Base-by-base conservation (phyloP, 2,329 filamentous ascomycete species). In the Aspergillus cejpii region DNA sequence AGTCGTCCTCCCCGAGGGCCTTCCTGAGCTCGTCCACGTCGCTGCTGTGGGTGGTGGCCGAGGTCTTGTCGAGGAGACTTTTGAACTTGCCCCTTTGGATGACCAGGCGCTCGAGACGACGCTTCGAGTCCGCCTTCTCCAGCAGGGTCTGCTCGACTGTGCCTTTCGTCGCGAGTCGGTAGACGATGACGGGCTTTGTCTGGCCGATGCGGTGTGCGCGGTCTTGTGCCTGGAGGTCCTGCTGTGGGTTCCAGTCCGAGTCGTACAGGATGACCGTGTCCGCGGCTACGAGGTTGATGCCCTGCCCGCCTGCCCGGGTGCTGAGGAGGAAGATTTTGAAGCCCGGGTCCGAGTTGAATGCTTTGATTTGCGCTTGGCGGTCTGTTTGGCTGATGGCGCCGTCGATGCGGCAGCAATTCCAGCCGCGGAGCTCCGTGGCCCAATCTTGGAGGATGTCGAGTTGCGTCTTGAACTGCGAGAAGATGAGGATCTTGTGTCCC, bases 211-310 rank as follows among this genome's bases (percentile, higher is more conserved):
- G 81, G 62, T 98, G 92, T 0, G 87, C 89, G 4, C 92, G 87
- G 60, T 98, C 92, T 67, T 97, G 92, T 0, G 92, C 92, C 62
- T 98, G 92, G 0, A 98, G 74, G 64, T 98, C 92, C 61, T 96
- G 91, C 63, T 98, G 92, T 0, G 92, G 92, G 57, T 98, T 98
- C 82, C 91, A 96, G 58, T 95, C 81, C 7, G 76, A 81, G 65
- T 97, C 91, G 55, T 92, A 97, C 0, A 97, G 74, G 37, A 97
- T 85, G 8, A 96, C 91, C 0, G 91, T 96, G 56, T 97, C 91
- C 0, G 91, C 91, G 1, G 84, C 84, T 0, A 87, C 87, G 0
- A 97, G 80, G 59, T 96, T 97, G 73, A 97, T 97, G 39, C 91
- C 91, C 59, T 95, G 89, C 0, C 92, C 92, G 17, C 92, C 92